phyloP scores from a whole-genome alignment of 208 protist genomes.

The Crithidia acanthocephali region DNA sequence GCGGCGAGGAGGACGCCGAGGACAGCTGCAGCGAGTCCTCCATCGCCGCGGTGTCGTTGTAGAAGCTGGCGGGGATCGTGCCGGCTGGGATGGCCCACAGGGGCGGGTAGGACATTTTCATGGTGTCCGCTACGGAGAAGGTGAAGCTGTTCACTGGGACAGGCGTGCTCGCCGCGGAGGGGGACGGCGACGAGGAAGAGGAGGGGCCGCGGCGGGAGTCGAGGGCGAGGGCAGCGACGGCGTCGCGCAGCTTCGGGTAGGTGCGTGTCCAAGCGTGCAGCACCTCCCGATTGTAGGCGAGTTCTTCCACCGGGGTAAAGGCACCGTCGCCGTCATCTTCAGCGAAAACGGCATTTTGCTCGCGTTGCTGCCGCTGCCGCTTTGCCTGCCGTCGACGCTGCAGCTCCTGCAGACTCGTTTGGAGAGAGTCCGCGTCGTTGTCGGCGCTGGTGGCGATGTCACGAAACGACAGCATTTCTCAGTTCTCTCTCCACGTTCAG shows the following conservation, averaged over 20 bases:
- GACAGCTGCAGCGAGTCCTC: not conserved
- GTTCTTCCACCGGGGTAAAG: conserved; percentile 18
- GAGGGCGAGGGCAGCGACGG: conserved; percentile 1
- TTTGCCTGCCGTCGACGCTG: conserved; percentile 23
- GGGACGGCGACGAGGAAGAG: too few species aligned
- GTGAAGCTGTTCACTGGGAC: not conserved
- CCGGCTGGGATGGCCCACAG: conserved; percentile 52
- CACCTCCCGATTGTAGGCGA: conserved; percentile 34
- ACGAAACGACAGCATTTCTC: conserved; percentile 26
- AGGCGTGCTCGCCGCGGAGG: too few species aligned
- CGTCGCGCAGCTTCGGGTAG: conserved; percentile 30
- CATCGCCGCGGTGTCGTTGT: conserved; percentile 1
- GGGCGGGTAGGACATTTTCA: conserved; percentile 16
- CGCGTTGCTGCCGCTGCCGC: conserved; percentile 18
- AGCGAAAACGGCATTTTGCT: not conserved
- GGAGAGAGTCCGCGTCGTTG: conserved; percentile 26
- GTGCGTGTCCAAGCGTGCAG: conserved; percentile 18
- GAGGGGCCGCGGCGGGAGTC: not conserved
- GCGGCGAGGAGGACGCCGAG: conserved; percentile 14
- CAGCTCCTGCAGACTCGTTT: conserved; percentile 24
- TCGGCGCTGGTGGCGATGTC: conserved; percentile 22
- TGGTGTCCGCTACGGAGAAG: conserved; percentile 25
- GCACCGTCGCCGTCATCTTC: not conserved
- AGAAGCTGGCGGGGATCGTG: conserved; percentile 38
- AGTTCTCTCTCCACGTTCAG: too few species aligned